These are phyloP conservation scores for Taphrina deformans DNA, from an alignment of 1,139 yeast species.

Conservation along the genomic window DNA sequence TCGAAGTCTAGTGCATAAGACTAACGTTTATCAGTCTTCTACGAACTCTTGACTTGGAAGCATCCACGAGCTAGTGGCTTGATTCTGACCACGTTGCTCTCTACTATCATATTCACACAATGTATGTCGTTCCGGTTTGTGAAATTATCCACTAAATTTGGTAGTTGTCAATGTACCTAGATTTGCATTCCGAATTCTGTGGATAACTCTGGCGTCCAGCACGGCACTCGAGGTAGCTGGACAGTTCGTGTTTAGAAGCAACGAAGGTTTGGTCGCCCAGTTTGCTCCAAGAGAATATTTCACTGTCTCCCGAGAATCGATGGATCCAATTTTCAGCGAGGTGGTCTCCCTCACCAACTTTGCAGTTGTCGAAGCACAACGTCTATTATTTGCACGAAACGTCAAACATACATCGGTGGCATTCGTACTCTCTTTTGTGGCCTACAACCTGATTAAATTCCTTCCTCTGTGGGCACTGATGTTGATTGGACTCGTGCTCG, in stretches of 20 bases:
- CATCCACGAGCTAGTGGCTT: constrained; percentile 35
- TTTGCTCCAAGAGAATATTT: constrained; percentile 27
- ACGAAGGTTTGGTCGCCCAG: constrained; percentile 33
- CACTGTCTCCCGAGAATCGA: constrained; percentile 23
- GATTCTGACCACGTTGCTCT: constrained; percentile 18
- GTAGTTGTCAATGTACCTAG: constrained; percentile 33
- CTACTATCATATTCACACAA: constrained; percentile 26
- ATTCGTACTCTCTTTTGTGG: constrained; percentile 63
- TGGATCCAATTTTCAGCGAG: constrained; percentile 44
- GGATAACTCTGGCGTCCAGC: constrained; percentile 34
- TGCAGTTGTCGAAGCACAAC: constrained; percentile 51
- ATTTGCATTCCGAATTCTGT: constrained; percentile 31
- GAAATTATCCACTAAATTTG: not conserved
- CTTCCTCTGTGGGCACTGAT: constrained; percentile 71
- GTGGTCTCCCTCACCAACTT: constrained; percentile 40
- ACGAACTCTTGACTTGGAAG: constrained; percentile 35
- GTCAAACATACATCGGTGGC: constrained; percentile 70
- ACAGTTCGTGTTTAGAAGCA: constrained; percentile 23
- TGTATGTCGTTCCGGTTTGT: not conserved
- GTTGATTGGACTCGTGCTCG: constrained; percentile 53
- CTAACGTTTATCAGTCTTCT: not conserved
- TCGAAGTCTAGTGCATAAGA: not conserved
- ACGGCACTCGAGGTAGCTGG: constrained; percentile 36
- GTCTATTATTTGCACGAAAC: constrained; percentile 64
- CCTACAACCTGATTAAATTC: constrained; percentile 73